Base-by-base conservation (phyloP, 495 filamentous ascomycete genomes). In the Lepidopterella palustris region DNA sequence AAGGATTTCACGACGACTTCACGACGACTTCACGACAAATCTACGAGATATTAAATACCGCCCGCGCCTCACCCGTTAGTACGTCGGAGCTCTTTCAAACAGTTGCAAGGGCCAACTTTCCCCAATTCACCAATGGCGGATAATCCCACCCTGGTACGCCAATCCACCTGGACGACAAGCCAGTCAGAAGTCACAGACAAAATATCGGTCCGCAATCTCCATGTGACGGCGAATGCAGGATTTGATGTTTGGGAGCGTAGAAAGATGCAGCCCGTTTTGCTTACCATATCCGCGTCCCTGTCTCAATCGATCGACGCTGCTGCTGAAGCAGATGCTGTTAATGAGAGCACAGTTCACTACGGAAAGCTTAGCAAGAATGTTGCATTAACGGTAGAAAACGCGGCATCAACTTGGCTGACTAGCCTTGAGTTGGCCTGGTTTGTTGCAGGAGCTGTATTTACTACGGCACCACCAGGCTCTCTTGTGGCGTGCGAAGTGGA, bases 321-420 rank as follows among this genome's bases (percentile, higher is more conserved):
- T 2, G 76, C 80, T 2, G 59, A 68, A 0, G 55, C 61, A 18
- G 82, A 86, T 67, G 58, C 57, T 6, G 72, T 87, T 9, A 75
- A 79, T 42, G 54, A 53, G 13, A 81, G 77, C 53, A 86, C 84
- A 8, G 76, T 85, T 24, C 78, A 87, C 69, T 87, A 86, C 66
- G 83, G 84, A 21, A 77, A 58, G 24, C 68, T 86, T 20, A 80
- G 78, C 68, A 84, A 85, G 68, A 65, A 68, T 3, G 74, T 86
- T 15, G 61, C 80, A 0, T 60, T 58, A 20, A 60, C 59, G 0
- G 59, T 80, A 23, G 67, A 70, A 61, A 52, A 63, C 21, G 9
- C 49, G 2, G 52, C 57, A 4, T 13, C 24, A 11, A 51, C 40
- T 11, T 62, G 52, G 63, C 27, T 57, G 15, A 28, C 39, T n/a